These are phyloP conservation scores for Xerocomus potaroensis DNA, from an alignment of 768 basidiomycete species.

Conservation along the genomic window DNA sequence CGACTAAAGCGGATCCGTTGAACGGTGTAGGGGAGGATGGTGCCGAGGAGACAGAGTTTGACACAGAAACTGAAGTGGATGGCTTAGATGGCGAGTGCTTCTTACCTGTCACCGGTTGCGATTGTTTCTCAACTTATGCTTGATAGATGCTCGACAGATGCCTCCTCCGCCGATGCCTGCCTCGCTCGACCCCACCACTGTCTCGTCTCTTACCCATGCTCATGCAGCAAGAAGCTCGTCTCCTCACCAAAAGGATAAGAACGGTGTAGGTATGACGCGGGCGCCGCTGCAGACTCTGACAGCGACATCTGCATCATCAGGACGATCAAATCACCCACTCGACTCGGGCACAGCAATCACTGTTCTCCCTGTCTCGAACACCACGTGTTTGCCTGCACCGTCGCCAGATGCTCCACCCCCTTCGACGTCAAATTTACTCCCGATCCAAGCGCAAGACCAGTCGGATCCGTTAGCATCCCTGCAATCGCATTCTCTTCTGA, in stretches of 20 bases:
- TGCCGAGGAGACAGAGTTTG: slow-evolving; percentile 28
- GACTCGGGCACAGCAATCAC: neutral
- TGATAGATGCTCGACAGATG: slow-evolving; percentile 39
- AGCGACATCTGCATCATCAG: slow-evolving; percentile 1
- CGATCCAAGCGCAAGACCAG: neutral
- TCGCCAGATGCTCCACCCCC: slow-evolving; percentile 3
- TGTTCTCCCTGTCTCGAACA: neutral
- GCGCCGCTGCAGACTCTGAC: slow-evolving; percentile 8
- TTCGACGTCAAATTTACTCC: neutral
- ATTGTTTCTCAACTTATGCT: neutral
- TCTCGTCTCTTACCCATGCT: slow-evolving; percentile 28
- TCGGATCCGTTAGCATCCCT: neutral
- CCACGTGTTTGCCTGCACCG: neutral
- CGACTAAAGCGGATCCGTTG: neutral
- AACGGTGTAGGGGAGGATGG: slow-evolving; percentile 12
- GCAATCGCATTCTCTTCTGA: neutral
- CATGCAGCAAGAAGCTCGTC: slow-evolving; percentile 15
- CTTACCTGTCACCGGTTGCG: neutral
- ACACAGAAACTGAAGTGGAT: slow-evolving; percentile 29
- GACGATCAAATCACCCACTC: slow-evolving; percentile 4
- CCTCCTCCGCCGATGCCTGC: slow-evolving; percentile 51
- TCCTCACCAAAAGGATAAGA: slow-evolving; percentile 20
- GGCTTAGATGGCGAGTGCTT: slow-evolving; percentile 21
- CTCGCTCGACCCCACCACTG: slow-evolving; percentile 38
- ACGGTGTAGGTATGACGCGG: slow-evolving; percentile 10